phyloP scores from a whole-genome alignment of 1,284 basidiomycete species.

The Porodaedalea pini region DNA sequence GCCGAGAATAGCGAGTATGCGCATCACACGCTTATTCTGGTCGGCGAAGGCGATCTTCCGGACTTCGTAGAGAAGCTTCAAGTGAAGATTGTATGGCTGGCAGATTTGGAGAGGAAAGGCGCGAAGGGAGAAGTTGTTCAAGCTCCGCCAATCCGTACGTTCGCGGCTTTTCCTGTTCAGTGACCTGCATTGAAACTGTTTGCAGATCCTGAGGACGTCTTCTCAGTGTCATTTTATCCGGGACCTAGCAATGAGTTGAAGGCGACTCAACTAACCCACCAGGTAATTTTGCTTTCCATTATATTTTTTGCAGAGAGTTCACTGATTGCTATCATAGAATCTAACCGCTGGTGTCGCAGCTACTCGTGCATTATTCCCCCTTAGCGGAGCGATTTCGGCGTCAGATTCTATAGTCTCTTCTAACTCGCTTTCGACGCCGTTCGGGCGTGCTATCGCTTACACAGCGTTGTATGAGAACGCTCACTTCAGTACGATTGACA shows the following conservation, averaged over 20 bases:
- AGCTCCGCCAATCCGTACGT: background rate
- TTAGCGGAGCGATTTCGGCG: constrained; percentile 55
- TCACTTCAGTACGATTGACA: constrained; percentile 61
- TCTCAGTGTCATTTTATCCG: constrained; percentile 63
- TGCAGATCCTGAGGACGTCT: constrained; percentile 57
- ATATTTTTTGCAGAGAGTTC: background rate
- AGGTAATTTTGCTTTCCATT: constrained; percentile 21
- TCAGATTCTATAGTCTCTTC: constrained; percentile 74
- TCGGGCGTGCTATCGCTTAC: constrained; percentile 70
- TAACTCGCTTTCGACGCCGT: constrained; percentile 64
- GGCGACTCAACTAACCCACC: constrained; percentile 67
- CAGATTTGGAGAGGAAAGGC: constrained; percentile 64
- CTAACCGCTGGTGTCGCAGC: constrained; percentile 77
- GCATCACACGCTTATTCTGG: constrained; percentile 61
- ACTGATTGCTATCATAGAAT: constrained; percentile 39
- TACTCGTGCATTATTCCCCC: constrained; percentile 60
- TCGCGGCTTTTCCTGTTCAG: background rate
- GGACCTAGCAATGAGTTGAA: constrained; percentile 49
- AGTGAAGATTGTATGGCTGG: constrained; percentile 55
- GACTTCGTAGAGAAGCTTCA: constrained; percentile 39
- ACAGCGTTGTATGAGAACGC: constrained; percentile 70
- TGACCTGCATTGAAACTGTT: background rate
- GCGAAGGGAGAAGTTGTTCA: constrained; percentile 27
- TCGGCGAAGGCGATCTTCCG: constrained; percentile 51
- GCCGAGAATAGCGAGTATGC: constrained; percentile 50